These are phyloP conservation scores for Arachnomyces sp. DNA, from an alignment of 2,329 filamentous ascomycete genomes.

Conservation along the genomic window DNA sequence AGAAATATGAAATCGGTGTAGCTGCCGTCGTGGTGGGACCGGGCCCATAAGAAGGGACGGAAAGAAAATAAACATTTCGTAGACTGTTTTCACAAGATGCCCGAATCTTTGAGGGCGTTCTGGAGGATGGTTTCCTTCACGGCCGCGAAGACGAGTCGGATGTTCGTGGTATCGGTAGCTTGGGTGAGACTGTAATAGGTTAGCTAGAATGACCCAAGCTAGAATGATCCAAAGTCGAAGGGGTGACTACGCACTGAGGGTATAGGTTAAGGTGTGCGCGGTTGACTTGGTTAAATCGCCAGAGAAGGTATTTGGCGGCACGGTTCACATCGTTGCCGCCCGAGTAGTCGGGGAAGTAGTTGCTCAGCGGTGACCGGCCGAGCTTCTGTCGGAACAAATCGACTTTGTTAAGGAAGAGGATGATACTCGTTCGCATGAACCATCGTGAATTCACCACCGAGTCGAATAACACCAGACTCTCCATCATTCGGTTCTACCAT, in stretches of 20 bases:
- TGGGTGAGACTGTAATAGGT: slow-evolving; percentile 72
- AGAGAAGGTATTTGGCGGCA: slow-evolving; percentile 92
- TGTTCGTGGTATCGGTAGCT: slow-evolving; percentile 97
- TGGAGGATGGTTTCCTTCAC: slow-evolving; percentile 99
- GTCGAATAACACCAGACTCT: slow-evolving; percentile 90
- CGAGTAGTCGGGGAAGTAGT: slow-evolving; percentile 97
- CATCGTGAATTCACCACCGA: slow-evolving; percentile 97
- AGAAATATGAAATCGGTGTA: too few species aligned
- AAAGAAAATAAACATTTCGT: slow-evolving; percentile 1
- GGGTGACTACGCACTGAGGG: slow-evolving; percentile 66
- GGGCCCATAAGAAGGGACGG: slow-evolving; percentile 4
- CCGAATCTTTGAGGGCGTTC: slow-evolving; percentile 95
- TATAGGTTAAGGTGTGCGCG: slow-evolving; percentile 92
- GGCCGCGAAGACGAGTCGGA: slow-evolving; percentile 91
- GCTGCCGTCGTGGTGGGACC: background rate
- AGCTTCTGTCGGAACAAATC: slow-evolving; percentile 97
- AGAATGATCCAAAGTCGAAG: slow-evolving; percentile 9
- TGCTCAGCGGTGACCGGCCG: slow-evolving; percentile 75
- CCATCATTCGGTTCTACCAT: slow-evolving; percentile 97
- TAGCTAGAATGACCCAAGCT: slow-evolving; percentile 19
- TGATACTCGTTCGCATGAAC: slow-evolving; percentile 99
- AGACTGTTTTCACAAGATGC: slow-evolving; percentile 62
- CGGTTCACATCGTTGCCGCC: slow-evolving; percentile 97
- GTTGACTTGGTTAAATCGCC: slow-evolving; percentile 99
- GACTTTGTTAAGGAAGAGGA: slow-evolving; percentile 97